Evolutionary conservation across 192 early-diverging fungal genomes (phyloP), one percentile per base, ranked within the genome.

Genomic region (Kappamyces sp.): DNA sequence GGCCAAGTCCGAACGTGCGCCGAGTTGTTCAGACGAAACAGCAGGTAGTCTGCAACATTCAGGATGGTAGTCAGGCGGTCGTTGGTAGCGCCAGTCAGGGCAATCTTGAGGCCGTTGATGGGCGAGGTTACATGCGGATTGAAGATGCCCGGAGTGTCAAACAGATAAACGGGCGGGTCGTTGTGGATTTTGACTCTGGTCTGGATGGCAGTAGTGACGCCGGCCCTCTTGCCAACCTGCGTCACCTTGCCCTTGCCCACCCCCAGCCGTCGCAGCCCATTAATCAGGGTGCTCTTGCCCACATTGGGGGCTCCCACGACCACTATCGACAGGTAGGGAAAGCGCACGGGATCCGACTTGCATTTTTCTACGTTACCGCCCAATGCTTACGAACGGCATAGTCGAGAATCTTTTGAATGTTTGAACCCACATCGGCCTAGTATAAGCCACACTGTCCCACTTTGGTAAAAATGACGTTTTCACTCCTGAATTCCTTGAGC

Each of bases 241-340:
- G 87, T 89, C 6, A 87, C 91, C 69, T 94, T 95, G 2, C 84
- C 84, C 61, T 85, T 88, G 6, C 77, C 73, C 3, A 88, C 74
- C 9, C 93, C 92, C 8, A 89, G 65, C 43, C 85, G 68, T 34
- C 94, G 75, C 55, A 98, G 66, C 1, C 90, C 78, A 62, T 98
- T 98, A 58, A 94, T 90, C 48, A 98, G 59, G 31, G 92, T 87
- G 1, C 90, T 92, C 64, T 98, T 98, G 6, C 94, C 94, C 49
- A 98, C 94, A 73, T 98, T 98, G 3, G 94, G 94, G 81, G 94
- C 86, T 3, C 94, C 94, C 2, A 95, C 87, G 1, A 98, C 80
- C 72, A 98, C 87, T 13, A 93, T 74, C 2, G 78, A 82, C 2
- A 81, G 55, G 51, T 59, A 68, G 2, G 75, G 68, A 57, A 63